Percentiles rank a stretch among this genome's conserved stretches.
These are phyloP conservation scores for Auriscalpium orientale DNA, from an alignment of 768 basidiomycete species.

Conservation along the genomic window DNA sequence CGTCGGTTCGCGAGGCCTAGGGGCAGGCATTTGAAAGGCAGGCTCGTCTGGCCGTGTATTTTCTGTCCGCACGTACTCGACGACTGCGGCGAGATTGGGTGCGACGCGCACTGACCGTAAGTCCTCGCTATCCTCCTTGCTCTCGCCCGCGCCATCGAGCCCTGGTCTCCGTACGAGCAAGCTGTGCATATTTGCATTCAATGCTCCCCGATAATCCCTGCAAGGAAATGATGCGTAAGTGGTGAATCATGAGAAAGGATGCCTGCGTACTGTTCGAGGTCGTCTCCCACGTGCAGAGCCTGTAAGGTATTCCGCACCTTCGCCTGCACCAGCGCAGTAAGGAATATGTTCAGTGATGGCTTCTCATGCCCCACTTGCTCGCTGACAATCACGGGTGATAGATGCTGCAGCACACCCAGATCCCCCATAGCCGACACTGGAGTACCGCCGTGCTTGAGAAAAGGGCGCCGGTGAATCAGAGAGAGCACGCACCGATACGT, in stretches of 20 bases:
- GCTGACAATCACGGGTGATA: slow-evolving; percentile 58
- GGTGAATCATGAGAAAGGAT: not conserved
- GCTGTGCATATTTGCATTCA: slow-evolving; percentile 44
- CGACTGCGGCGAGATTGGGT: slow-evolving; percentile 27
- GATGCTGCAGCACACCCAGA: slow-evolving; percentile 41
- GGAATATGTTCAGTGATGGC: slow-evolving; percentile 54
- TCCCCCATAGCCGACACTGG: slow-evolving; percentile 46
- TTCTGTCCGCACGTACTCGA: slow-evolving; percentile 27
- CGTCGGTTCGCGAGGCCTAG: too few relatives aligned
- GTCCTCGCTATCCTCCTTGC: slow-evolving; percentile 35
- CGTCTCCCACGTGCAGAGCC: slow-evolving; percentile 71
- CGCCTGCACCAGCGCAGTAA: slow-evolving; percentile 30
- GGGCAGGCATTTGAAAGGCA: too few relatives aligned
- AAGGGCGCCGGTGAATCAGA: not conserved
- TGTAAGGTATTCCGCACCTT: slow-evolving; percentile 30
- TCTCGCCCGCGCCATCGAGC: slow-evolving; percentile 38
- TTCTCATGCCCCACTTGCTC: slow-evolving; percentile 67
- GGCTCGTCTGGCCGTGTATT: not conserved
- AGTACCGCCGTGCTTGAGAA: not conserved
- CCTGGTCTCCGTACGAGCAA: slow-evolving; percentile 49
- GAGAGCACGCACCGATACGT: slow-evolving; percentile 52
- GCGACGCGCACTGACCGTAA: slow-evolving; percentile 34
- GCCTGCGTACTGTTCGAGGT: slow-evolving; percentile 45
- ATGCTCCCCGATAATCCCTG: slow-evolving; percentile 65
- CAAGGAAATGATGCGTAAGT: not conserved